Percentiles rank a stretch among this genome's conserved stretches.
These are phyloP conservation scores for Actinomortierella wolfii DNA, from an alignment of 371 early-diverging fungal genomes.

Conservation along the genomic window DNA sequence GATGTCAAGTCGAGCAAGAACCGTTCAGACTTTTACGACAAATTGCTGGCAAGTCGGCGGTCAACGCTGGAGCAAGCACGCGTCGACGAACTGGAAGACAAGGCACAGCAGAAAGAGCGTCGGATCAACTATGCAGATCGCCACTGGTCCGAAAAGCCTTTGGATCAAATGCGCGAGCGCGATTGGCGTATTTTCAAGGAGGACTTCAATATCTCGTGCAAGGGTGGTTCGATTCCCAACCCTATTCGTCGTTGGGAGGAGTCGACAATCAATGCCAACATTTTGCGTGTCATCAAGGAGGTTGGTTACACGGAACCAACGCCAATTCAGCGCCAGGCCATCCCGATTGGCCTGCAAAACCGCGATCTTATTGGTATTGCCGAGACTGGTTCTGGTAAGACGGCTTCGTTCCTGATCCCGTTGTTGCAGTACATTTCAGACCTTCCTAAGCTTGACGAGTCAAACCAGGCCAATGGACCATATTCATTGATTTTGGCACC, in stretches of 20 bases:
- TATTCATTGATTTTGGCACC: slow-evolving; percentile 95
- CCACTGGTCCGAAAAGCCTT: slow-evolving; percentile 94
- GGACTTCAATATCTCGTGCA: slow-evolving; percentile 94
- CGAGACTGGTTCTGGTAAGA: slow-evolving; percentile 98
- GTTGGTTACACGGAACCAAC: slow-evolving; percentile 95
- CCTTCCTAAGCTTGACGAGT: slow-evolving; percentile 74
- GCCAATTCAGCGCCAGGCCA: slow-evolving; percentile 97
- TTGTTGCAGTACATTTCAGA: slow-evolving; percentile 88
- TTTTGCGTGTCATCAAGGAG: slow-evolving; percentile 72
- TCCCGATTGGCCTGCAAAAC: slow-evolving; percentile 92
- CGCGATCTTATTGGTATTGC: slow-evolving; percentile 98
- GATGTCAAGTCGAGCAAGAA: slow-evolving; percentile 80
- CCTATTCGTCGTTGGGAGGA: slow-evolving; percentile 95
- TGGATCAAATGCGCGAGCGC: slow-evolving; percentile 92
- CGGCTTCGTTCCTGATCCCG: slow-evolving; percentile 96
- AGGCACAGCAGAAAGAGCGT: slow-evolving; percentile 68
- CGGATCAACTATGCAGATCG: slow-evolving; percentile 82
- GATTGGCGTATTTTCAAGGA: slow-evolving; percentile 99
- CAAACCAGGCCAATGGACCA: slow-evolving; percentile 84
- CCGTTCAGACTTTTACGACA: slow-evolving; percentile 72
- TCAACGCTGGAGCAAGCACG: slow-evolving; percentile 71
- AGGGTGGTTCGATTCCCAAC: slow-evolving; percentile 89
- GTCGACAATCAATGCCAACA: slow-evolving; percentile 67
- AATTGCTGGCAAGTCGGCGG: slow-evolving; percentile 69
- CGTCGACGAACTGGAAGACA: slow-evolving; percentile 67